Base-by-base conservation (phyloP, 257 asterid genomes). In the Gentiana macrophylla region DNA sequence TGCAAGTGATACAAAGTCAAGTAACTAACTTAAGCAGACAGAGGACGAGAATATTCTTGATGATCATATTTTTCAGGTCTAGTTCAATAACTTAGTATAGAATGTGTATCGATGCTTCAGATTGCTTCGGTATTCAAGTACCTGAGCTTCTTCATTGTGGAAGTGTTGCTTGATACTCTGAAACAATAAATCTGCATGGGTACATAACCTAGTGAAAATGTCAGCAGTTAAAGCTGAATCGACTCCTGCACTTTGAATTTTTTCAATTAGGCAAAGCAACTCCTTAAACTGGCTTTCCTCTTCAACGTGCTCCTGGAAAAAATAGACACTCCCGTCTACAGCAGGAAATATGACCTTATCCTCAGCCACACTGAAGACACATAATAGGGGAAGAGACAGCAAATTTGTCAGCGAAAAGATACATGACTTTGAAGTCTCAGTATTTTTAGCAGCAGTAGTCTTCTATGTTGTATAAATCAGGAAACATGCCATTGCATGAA, bases 291-390 rank as follows among this genome's bases (percentile, higher is more conserved):
- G 79, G 53, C 57, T 72, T 66, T 72, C 62, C 69, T 76, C 82
- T 61, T 72, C 74, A 12, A 72, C 82, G 60, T 76, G 82, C 62
- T 76, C 82, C 55, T 69, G 67, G 37, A 60, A 60, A 51, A 76
- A 76, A 58, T 78, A 72, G 49, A 73, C 67, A 48, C 72, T 78
- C 51, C 73, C 82, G 66, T 76, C 79, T 48, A 76, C 79, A 37
- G 76, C 79, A 3, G 82, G 72, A 57, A 76, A 72, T 72, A 76
- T 62, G 60, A 76, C 72, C 61, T 66, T 63, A 61, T 76, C 81
- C 70, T 76, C 81, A 50, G 81, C 81, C 37, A 72, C 57, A 51
- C 81, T 76, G 73, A 32, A 60, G 37, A 58, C 62, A 59, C 53
- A 36, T 55, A 2, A 32, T 38, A 13, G 5, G 46, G 2, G 6